Evolutionary conservation across 2,329 filamentous ascomycete genomes (phyloP).

Genomic region (Cryphonectria radicalis): DNA sequence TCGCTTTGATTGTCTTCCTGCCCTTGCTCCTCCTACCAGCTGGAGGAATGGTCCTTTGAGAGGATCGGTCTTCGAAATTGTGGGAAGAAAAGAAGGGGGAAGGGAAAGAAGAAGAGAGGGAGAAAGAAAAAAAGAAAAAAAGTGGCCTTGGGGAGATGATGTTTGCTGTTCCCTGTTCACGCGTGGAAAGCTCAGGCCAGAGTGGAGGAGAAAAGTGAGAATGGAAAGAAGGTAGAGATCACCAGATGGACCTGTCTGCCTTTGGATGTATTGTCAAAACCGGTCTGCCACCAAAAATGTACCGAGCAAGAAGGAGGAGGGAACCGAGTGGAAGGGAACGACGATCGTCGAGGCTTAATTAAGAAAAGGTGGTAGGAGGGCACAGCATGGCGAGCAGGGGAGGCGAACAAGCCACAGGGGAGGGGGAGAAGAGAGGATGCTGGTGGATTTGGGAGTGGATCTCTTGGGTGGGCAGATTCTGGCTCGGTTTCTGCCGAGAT

Average conservation of each 20-base stretch:
- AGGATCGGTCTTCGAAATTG: background rate
- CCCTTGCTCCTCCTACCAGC: constrained; percentile 1
- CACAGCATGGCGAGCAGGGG: constrained; percentile 1
- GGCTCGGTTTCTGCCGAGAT: constrained; percentile 28
- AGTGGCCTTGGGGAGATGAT: background rate
- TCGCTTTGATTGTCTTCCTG: background rate
- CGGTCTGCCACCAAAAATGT: constrained; percentile 9
- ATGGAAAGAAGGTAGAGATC: constrained; percentile 21
- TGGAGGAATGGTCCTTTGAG: background rate
- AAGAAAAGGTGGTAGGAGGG: constrained; percentile 6
- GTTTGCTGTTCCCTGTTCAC: background rate
- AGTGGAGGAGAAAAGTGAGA: background rate
- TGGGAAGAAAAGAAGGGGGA: constrained; percentile 7
- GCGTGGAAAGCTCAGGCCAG: constrained; percentile 16
- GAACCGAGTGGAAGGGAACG: constrained; percentile 15
- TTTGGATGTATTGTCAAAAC: background rate
- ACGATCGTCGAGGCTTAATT: constrained; percentile 25
- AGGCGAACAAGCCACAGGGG: too few relatives aligned
- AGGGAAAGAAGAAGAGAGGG: background rate
- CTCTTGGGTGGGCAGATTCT: constrained; percentile 27
- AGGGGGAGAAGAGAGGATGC: background rate
- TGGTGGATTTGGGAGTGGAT: constrained; percentile 10
- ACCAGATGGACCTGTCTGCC: constrained; percentile 21
- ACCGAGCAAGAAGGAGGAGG: constrained; percentile 6
- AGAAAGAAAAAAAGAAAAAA: background rate